Evolutionary conservation across 2,329 filamentous ascomycete genomes (phyloP).

Genomic region (Mollisiaceae sp.): DNA sequence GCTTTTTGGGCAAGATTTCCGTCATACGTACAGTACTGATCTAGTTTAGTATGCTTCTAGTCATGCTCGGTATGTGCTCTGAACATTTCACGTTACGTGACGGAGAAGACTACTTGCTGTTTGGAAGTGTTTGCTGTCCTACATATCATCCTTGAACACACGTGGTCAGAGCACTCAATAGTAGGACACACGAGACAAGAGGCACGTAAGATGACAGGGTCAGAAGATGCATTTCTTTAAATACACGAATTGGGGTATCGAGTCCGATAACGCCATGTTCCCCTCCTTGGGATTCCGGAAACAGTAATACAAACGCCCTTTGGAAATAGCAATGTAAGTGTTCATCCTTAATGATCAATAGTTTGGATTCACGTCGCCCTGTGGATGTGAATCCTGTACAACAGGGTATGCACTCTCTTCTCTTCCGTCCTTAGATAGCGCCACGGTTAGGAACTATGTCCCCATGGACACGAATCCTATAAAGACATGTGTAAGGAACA

Average conservation of each 20-base stretch:
- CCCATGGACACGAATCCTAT: conserved; percentile 65
- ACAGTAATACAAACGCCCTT: conserved; percentile 6
- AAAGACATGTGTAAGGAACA: conserved; percentile 66
- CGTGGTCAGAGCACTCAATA: neutral
- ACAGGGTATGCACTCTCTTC: no score
- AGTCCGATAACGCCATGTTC: conserved; percentile 4
- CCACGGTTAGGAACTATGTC: conserved; percentile 13
- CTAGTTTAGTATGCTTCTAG: no score
- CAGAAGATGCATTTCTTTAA: conserved; percentile 2
- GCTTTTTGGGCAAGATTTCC: no score
- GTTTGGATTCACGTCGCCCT: no score
- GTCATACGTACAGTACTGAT: no score
- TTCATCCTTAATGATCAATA: neutral
- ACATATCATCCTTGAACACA: neutral
- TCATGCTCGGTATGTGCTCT: no score
- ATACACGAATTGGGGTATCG: neutral
- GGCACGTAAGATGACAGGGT: neutral
- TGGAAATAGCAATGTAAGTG: neutral
- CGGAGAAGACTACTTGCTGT: no score
- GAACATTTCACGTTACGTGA: no score
- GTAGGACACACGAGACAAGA: neutral
- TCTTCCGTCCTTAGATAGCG: neutral
- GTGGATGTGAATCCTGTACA: no score
- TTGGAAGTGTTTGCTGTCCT: neutral
- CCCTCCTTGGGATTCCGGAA: neutral